Conservation (phyloP, 257 asterid genomes). For the Solanum chaucha region DNA sequence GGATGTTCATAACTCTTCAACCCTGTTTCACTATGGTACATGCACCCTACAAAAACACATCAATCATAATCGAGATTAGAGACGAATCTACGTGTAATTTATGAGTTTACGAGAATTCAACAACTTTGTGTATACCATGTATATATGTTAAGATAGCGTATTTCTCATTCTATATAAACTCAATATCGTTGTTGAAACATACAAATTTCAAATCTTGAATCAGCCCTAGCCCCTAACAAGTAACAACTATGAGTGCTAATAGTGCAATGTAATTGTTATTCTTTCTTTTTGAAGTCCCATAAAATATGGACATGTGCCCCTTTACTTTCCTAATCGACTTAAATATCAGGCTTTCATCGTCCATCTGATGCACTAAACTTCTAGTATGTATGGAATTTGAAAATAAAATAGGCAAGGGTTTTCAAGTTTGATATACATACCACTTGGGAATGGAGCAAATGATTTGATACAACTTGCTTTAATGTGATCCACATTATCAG, state of each 20-base stretch:
- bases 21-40: constrained; percentile 87
- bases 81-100: background rate
- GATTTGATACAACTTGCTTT: constrained; percentile 86
- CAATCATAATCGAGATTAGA: background rate
- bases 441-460: constrained; percentile 83
- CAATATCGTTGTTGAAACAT: background rate
- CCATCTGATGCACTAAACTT: background rate
- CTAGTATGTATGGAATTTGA: rapidly evolving
- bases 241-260: background rate
- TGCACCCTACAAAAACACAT: constrained; percentile 45
- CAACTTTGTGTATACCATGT: background rate
- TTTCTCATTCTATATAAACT: background rate
- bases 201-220: background rate
- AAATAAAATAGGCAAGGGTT: background rate
- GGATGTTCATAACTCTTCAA: constrained; percentile 90
- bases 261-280: background rate
- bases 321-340: background rate
- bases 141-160: background rate
- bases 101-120: background rate
- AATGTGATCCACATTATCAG: constrained; percentile 52
- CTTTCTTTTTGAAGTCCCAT: background rate
- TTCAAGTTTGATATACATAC: constrained; percentile 16
- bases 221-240: rapidly evolving
- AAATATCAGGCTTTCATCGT: background rate
- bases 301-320: background rate